Conservation (phyloP, 2,329 filamentous ascomycete genomes). For the Fusarium pseudoanthophilum region DNA sequence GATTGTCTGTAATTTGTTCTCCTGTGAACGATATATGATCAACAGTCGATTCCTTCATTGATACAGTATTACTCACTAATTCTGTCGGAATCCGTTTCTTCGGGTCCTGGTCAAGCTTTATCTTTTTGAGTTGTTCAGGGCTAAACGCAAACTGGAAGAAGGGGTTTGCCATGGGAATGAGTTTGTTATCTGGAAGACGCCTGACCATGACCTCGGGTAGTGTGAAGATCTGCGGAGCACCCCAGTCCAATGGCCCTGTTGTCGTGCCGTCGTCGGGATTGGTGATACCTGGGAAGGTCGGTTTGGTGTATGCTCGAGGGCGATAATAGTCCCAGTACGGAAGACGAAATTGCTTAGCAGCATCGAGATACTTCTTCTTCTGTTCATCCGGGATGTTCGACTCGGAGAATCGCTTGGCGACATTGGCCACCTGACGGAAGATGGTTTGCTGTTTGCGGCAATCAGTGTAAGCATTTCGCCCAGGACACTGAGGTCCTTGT, state of each 20-base stretch:
- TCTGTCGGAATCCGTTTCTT: too few species aligned
- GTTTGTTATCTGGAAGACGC: neutral
- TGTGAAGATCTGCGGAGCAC: neutral
- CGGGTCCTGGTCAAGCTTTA: too few species aligned
- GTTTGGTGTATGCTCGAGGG: fast-evolving
- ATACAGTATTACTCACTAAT: too few species aligned
- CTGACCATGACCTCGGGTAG: neutral
- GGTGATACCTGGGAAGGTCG: neutral
- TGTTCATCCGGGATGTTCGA: neutral
- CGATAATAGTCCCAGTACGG: neutral
- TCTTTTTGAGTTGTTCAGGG: fast-evolving
- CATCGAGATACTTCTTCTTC: neutral
- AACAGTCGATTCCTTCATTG: too few species aligned
- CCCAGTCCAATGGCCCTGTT: fast-evolving
- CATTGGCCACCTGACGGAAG: fast-evolving
- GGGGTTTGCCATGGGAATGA: fast-evolving
- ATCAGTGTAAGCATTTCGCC: neutral
- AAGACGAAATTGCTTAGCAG: fast-evolving
- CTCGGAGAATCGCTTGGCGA: fast-evolving
- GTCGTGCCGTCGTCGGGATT: neutral
- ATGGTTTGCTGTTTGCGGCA: neutral
- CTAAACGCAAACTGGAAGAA: neutral
- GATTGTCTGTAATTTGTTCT: too few species aligned
- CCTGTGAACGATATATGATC: too few species aligned
- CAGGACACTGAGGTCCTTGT: too few species aligned